Evolutionary conservation across 805 yeast species (phyloP).

Genomic region (Candida vaughaniae): DNA sequence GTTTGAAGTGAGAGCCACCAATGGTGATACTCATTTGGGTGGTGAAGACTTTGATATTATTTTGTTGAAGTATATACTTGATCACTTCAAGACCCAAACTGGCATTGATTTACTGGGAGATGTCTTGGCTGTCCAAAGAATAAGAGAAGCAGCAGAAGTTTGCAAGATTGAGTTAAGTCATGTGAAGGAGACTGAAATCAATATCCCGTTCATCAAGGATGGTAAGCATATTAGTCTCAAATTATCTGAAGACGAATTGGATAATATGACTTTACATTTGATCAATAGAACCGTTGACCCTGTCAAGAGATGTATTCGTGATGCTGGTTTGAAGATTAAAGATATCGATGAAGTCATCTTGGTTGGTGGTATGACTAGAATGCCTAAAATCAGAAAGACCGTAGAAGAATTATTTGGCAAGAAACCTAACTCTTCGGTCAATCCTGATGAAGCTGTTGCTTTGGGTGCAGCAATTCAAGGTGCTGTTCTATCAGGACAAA

Average conservation of each 20-base stretch:
- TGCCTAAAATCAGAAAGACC: constrained; percentile 72
- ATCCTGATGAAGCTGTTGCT: constrained; percentile 94
- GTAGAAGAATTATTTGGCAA: constrained; percentile 61
- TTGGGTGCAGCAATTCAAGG: constrained; percentile 91
- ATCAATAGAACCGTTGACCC: constrained; percentile 70
- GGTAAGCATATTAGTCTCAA: constrained; percentile 59
- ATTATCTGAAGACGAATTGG: constrained; percentile 67
- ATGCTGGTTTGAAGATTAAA: constrained; percentile 63
- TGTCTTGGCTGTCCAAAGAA: constrained; percentile 65
- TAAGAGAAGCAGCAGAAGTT: constrained; percentile 76
- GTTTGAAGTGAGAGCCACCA: constrained; percentile 78
- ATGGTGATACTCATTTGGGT: constrained; percentile 83
- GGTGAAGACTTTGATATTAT: constrained; percentile 84
- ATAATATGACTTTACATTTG: constrained; percentile 61
- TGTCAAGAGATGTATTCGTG: constrained; percentile 70
- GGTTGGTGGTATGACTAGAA: constrained; percentile 90
- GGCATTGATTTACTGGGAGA: constrained; percentile 50
- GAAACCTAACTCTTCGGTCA: constrained; percentile 68
- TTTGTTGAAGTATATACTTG: constrained; percentile 55
- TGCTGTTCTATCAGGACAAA: constrained; percentile 80
- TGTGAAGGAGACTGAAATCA: constrained; percentile 57
- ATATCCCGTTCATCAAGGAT: constrained; percentile 66
- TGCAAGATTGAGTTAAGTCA: constrained; percentile 76
- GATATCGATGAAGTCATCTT: constrained; percentile 74
- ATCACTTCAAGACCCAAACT: constrained; percentile 52